Evolutionary conservation across 768 basidiomycete genomes (phyloP), one percentile per base, ranked within the genome.

Genomic region (Tylopilus subfusipes): DNA sequence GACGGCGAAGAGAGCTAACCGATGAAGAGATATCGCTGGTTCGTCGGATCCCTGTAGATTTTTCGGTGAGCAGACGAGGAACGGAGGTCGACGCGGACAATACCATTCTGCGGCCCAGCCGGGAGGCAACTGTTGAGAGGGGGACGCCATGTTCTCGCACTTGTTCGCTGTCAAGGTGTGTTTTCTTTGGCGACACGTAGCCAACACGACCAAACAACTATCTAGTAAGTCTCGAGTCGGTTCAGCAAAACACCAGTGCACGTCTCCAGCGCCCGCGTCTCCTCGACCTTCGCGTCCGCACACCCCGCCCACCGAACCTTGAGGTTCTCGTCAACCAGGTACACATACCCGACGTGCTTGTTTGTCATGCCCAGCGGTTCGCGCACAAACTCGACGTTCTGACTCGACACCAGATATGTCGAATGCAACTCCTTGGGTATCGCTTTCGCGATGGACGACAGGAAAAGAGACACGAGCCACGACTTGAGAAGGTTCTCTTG

Each of bases 81-180:
- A 36, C 1, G 8, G 16, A 2, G 1, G 2, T 2, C n/a, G 53
- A 39, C 2, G 42, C 34, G 44, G 18, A 48, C 71, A 77, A 61
- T 68, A 92, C 95, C 95, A 97, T 79, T 95, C 88, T 68, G 92
- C 90, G 59, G 81, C 78, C 95, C 95, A 97, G 39, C 94, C 95
- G 59, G 87, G 88, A 55, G 95, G 95, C 34, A 97, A 73, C 70
- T 90, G 84, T 66, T 84, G 81, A n/a, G 71, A 63, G 40, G 77
- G 76, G 40, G 76, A 74, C 40, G 80, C 70, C 79, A 80, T 80
- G 34, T 12, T 27, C 43, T 43, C 8, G 50, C 42, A 4, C 29
- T 21, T 16, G 43, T 33, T 31, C 25, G 40, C 53, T 34, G 27
- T 33, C 52, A 42, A 53, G 52, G 16, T 19, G 57, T 49, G 46